Conservation (phyloP, 2,329 filamentous ascomycete species). For the Arthrobotrys megalospora region DNA sequence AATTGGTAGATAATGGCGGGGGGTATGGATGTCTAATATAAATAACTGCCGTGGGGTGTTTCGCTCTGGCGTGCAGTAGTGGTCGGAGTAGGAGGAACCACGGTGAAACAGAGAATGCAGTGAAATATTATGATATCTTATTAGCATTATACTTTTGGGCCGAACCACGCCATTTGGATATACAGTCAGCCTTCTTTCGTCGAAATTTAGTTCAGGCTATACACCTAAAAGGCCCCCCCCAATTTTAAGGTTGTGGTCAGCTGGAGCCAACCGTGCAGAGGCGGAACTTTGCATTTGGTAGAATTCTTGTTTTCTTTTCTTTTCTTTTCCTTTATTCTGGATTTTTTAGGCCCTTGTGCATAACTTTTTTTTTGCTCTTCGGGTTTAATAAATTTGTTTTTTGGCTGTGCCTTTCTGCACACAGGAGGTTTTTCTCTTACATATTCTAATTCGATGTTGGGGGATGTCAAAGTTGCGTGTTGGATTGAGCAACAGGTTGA, state of each 20-base stretch:
- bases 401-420: conserved; percentile 37
- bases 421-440: conserved; percentile 35
- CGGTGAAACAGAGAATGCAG: conserved; percentile 34
- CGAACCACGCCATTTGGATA: conserved; percentile 40
- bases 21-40: conserved; percentile 25
- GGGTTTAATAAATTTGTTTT: conserved; percentile 11
- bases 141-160: conserved; percentile 25
- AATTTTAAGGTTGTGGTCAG: conserved; percentile 44
- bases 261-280: conserved; percentile 29
- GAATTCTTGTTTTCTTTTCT: conserved; percentile 23
- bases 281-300: conserved; percentile 27
- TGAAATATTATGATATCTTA: conserved; percentile 21
- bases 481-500: conserved; percentile 27
- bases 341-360: conserved; percentile 5
- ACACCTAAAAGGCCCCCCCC: conserved; percentile 5
- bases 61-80: conserved; percentile 8
- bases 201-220: conserved; percentile 30
- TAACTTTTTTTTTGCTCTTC: conserved; percentile 7
- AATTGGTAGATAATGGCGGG: conserved; percentile 15
- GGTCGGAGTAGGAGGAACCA: conserved; percentile 4
- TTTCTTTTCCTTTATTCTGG: conserved; percentile 1
- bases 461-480: conserved; percentile 34
- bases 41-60: conserved; percentile 15
- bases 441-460: conserved; percentile 24
- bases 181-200: conserved; percentile 23